Base-by-base conservation (phyloP, 2,329 filamentous ascomycete species). In the Talaromyces sp. region DNA sequence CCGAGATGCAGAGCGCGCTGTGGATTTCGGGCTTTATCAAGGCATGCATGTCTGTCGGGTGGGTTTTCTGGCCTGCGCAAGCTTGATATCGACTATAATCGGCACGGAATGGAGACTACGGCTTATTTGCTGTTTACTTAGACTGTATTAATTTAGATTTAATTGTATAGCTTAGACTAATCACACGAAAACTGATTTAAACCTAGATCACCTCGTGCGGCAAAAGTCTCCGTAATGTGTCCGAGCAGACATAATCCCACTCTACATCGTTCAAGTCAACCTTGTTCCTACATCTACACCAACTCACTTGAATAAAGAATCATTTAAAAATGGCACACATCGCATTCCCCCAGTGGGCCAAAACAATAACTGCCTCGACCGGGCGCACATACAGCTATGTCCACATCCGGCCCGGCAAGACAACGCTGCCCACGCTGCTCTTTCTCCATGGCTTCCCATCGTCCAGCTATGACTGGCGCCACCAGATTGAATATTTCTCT, bases 401-500 rank as follows among this genome's bases (percentile, higher is more conserved):
- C 27, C 65, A 70, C 57, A 67, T 69, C 7, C 66, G 64, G 5
- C 58, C 61, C 7, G 36, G 65, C 4, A 63, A 57, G 0, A 33
- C 63, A 1, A 56, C 49, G 9, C 57, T 65, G 6, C 64, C 70
- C 8, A 80, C 78, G 0, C 66, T 83, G 3, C 69, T 84, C 17
- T 73, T 83, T 61, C 71, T 83, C 13, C 81, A 83, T 63, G 80
- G 81, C 44, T 81, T 81, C 57, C 80, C 81, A 33, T 81, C 79
- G 4, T 78, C 77, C 44, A 69, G 73, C 10, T 68, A 73, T 44
- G 80, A 82, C 69, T 83, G 79, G 76, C 60, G 69, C 2, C 65
- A 72, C 56, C 78, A 81, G 62, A 70, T 79, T 5, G 36, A 58
- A 0, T 65, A 72, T 61, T 75, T 81, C 57, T 63, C 69, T 0